A percentile compares a stretch with the other conserved stretches of the same genome.
phyloP scores from a whole-genome alignment of 1,284 basidiomycete species.

The Paramarasmius palmivorus region DNA sequence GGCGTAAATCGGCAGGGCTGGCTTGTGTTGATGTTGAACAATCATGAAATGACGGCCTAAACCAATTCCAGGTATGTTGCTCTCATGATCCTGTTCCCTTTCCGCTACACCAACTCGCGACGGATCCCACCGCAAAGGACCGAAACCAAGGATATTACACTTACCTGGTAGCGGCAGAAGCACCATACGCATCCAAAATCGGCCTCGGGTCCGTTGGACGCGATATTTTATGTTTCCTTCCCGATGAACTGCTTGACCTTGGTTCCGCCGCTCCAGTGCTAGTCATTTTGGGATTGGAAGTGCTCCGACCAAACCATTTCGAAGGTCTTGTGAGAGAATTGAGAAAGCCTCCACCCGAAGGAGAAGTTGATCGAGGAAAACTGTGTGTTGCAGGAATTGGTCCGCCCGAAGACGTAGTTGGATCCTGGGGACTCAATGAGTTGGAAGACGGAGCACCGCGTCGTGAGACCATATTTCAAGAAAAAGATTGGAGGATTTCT shows the following conservation, averaged over 20 bases:
- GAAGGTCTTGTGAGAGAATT: constrained; percentile 42
- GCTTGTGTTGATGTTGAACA: background rate
- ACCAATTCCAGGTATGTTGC: background rate
- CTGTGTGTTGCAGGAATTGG: constrained; percentile 25
- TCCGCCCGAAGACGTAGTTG: constrained; percentile 25
- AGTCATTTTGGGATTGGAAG: constrained; percentile 37
- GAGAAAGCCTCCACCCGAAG: constrained; percentile 41
- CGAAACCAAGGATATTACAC: constrained; percentile 22
- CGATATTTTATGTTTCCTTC: constrained; percentile 78
- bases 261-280: constrained; percentile 35
- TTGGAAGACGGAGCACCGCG: constrained; percentile 31
- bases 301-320: constrained; percentile 45
- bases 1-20: background rate
- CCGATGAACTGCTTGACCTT: constrained; percentile 53
- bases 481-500: constrained; percentile 1
- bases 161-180: constrained; percentile 48
- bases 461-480: constrained; percentile 34
- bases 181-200: constrained; percentile 52
- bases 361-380: constrained; percentile 39
- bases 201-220: constrained; percentile 79
- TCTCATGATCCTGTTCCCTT: background rate
- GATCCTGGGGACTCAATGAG: constrained; percentile 32
- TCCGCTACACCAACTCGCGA: background rate
- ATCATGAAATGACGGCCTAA: background rate
- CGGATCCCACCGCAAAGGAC: background rate